Evolutionary conservation across 2,329 filamentous ascomycete genomes (phyloP).

Genomic region (Talaromyces islandicus): DNA sequence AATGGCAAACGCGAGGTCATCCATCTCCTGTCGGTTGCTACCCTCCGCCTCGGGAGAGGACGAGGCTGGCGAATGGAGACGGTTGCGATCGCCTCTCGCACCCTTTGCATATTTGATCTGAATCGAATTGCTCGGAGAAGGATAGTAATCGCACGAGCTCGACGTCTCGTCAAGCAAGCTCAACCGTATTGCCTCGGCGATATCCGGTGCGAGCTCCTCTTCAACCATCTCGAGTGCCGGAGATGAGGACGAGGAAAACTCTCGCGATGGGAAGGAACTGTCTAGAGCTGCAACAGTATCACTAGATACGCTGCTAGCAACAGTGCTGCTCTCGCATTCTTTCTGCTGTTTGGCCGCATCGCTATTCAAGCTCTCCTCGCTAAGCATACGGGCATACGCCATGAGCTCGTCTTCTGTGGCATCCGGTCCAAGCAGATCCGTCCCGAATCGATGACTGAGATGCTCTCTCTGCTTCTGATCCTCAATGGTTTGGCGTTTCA

Average conservation of each 20-base stretch:
- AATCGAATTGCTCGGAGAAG: constrained; percentile 19
- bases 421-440: constrained; percentile 60
- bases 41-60: constrained; percentile 22
- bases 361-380: constrained; percentile 51
- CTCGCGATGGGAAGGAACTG: constrained; percentile 23
- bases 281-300: constrained; percentile 29
- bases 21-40: constrained; percentile 43
- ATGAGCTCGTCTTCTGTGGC: constrained; percentile 57
- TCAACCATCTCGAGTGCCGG: constrained; percentile 35
- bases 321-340: constrained; percentile 36
- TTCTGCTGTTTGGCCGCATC: constrained; percentile 42
- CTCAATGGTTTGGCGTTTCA: constrained; percentile 65
- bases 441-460: constrained; percentile 74
- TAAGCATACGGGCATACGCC: constrained; percentile 58
- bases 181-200: constrained; percentile 58
- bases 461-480: constrained; percentile 62
- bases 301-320: constrained; percentile 31
- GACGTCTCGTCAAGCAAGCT: constrained; percentile 35
- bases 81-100: constrained; percentile 14
- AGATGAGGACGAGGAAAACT: constrained; percentile 31
- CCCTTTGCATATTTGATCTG: constrained; percentile 32
- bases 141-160: constrained; percentile 12
- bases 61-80: background rate
- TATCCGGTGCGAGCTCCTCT: constrained; percentile 50
- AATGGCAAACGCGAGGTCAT: constrained; percentile 57